These are phyloP conservation scores for Lachnellula suecica DNA, from an alignment of 2,329 filamentous ascomycete genomes.

Conservation along the genomic window DNA sequence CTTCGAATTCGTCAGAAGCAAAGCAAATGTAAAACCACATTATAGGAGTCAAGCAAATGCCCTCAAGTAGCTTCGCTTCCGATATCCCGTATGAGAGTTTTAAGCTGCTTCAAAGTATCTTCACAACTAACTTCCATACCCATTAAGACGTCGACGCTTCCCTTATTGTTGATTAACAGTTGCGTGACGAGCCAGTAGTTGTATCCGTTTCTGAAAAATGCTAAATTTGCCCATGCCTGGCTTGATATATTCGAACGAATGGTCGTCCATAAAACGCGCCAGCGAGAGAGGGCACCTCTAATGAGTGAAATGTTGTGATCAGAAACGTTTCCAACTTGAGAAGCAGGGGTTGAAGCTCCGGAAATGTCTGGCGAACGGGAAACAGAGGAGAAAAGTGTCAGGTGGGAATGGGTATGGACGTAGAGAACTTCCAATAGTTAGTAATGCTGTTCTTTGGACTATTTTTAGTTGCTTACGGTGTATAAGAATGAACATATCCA, in stretches of 20 bases:
- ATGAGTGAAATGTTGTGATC: constrained; percentile 19
- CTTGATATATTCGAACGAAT: constrained; percentile 14
- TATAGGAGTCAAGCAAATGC: not conserved
- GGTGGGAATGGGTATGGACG: constrained; percentile 20
- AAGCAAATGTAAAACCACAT: too few species aligned
- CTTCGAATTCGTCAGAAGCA: too few species aligned
- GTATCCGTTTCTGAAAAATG: constrained; percentile 23
- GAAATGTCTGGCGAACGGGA: constrained; percentile 3
- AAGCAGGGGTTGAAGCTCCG: not conserved
- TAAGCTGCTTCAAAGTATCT: constrained; percentile 19
- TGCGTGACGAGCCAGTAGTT: constrained; percentile 27
- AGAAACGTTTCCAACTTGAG: not conserved
- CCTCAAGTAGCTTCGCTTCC: not conserved
- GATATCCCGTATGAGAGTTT: constrained; percentile 15
- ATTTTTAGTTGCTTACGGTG: constrained; percentile 15
- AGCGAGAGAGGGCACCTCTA: constrained; percentile 18
- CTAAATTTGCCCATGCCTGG: constrained; percentile 15
- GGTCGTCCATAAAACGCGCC: constrained; percentile 22
- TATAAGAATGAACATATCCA: constrained; percentile 27
- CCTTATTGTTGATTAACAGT: constrained; percentile 20
- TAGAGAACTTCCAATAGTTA: constrained; percentile 17
- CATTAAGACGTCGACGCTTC: constrained; percentile 17
- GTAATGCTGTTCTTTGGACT: not conserved
- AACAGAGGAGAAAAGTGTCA: constrained; percentile 18
- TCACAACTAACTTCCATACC: constrained; percentile 26